Base-by-base conservation (phyloP, 73 alveolate species). In the Paramecium biaurelia region DNA sequence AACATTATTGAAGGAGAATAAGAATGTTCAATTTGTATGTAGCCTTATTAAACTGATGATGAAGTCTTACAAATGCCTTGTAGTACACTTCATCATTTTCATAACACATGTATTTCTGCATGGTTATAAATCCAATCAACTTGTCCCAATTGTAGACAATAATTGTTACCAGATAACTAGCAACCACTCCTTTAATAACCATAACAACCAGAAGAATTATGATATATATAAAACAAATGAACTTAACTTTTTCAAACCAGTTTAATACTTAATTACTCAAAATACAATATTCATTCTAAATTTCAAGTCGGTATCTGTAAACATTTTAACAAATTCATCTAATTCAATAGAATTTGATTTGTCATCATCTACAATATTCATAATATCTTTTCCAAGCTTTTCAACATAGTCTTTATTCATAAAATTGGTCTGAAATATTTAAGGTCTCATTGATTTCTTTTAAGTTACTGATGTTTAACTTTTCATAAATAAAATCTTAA, bases 251-350 rank as follows among this genome's bases (percentile, higher is more conserved):
- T 15, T n/a, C 6, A 47, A 47, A 47, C 24, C 3, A 47, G 20
- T 47, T 47, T 15, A 6, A 12, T 47, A 47, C 23, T 47, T 3
- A 14, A 43, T 49, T 49, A 49, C 7, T 79, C 90, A 79, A 47
- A 79, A 79, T 7, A 79, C 90, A 21, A 79, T 79, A 79, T 79
- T 79, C 90, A 79, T 79, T 47, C 90, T 79, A 79, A 79, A 79
- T 15, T 41, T 43, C 10, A 79, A 32, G 15, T 79, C 90, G 14
- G 70, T 43, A 9, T 79, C 90, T 41, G 90, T 79, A 24, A 79
- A 42, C 56, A 43, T 79, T 24, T 47, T 47, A 20, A 43, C 42
- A 45, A 79, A 79, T 43, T 79, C 90, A 18, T 47, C 90, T 11
- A 79, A 26, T 14, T 79, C 90, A 20, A 79, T 79, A 20, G 70